A percentile compares a stretch with the other conserved stretches of the same genome.
These are phyloP conservation scores for Phylloporus sp. DNA, from an alignment of 768 basidiomycete genomes.

Conservation along the genomic window DNA sequence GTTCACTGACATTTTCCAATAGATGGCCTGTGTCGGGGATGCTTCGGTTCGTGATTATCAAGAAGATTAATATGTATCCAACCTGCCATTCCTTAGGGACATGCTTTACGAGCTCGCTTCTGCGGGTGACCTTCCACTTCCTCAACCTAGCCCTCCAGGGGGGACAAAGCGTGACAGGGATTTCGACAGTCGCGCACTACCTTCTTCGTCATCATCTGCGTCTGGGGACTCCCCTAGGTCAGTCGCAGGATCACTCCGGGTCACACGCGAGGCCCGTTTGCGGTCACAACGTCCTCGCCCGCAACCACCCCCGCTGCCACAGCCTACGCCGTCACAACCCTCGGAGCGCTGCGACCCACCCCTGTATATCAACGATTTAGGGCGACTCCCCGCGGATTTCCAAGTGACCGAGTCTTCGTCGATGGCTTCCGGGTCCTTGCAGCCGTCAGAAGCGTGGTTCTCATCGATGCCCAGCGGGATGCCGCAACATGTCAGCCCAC, in stretches of 20 bases:
- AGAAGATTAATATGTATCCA: not conserved
- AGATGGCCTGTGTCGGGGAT: slow-evolving; percentile 49
- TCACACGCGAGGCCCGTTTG: slow-evolving; percentile 22
- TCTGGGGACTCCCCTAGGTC: slow-evolving; percentile 19
- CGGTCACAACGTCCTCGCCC: slow-evolving; percentile 9
- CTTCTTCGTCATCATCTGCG: slow-evolving; percentile 1
- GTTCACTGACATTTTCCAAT: not conserved
- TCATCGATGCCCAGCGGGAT: slow-evolving; percentile 4
- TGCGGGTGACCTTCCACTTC: slow-evolving; percentile 66
- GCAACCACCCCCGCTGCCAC: slow-evolving; percentile 7
- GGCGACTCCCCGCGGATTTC: slow-evolving; percentile 41
- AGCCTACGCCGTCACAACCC: slow-evolving; percentile 10
- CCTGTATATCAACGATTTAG: slow-evolving; percentile 54
- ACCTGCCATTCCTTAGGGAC: slow-evolving; percentile 44
- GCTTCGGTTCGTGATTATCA: slow-evolving; percentile 37
- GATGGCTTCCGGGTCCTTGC: slow-evolving; percentile 1
- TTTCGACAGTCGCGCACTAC: slow-evolving; percentile 41
- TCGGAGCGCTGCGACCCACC: slow-evolving; percentile 38
- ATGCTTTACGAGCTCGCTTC: slow-evolving; percentile 68
- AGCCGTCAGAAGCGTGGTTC: slow-evolving; percentile 20
- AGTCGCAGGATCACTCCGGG: slow-evolving; percentile 34
- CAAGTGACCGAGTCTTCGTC: not conserved
- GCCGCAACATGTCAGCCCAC: not conserved
- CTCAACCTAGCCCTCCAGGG: slow-evolving; percentile 46
- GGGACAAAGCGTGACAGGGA: slow-evolving; percentile 62